Conservation (phyloP, 768 basidiomycete genomes). For the Russula compacta region DNA sequence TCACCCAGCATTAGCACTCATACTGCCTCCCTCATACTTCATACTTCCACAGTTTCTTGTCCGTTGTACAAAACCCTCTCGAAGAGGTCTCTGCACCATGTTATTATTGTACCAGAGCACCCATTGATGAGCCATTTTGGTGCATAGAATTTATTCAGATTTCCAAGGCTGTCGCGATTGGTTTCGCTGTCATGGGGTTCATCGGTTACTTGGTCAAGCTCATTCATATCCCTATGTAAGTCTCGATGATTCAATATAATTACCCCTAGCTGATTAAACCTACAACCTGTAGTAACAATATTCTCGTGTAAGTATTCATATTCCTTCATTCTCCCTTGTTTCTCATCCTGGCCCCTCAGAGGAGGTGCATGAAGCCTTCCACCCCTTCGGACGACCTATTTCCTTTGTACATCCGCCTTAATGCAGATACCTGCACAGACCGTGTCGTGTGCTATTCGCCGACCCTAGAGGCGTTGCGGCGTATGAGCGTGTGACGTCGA, state of each 20-base stretch:
- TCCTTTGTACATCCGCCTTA: constrained; percentile 13
- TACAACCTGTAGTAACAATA: constrained; percentile 68
- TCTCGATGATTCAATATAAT: constrained; percentile 21
- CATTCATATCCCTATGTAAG: constrained; percentile 97
- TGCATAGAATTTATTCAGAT: constrained; percentile 84
- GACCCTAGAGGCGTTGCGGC: background rate
- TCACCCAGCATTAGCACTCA: background rate
- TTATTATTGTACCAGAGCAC: background rate
- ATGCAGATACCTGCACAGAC: background rate
- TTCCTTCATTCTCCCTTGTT: background rate
- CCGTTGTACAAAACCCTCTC: constrained; percentile 95
- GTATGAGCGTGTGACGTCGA: background rate
- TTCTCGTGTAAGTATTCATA: constrained; percentile 74
- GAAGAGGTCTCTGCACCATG: constrained; percentile 59
- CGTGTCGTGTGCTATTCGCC: background rate
- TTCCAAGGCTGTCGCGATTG: constrained; percentile 92
- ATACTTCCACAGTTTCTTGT: constrained; percentile 66
- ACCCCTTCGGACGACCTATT: background rate
- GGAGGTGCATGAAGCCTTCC: constrained; percentile 55
- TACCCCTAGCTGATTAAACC: constrained; percentile 15
- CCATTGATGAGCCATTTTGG: constrained; percentile 1
- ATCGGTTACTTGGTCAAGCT: constrained; percentile 98
- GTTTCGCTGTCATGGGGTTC: constrained; percentile 98
- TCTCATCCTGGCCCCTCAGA: constrained; percentile 33
- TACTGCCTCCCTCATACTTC: constrained; percentile 6